Conservation (phyloP, 2,329 filamentous ascomycete species). For the Blastomyces silverae region DNA sequence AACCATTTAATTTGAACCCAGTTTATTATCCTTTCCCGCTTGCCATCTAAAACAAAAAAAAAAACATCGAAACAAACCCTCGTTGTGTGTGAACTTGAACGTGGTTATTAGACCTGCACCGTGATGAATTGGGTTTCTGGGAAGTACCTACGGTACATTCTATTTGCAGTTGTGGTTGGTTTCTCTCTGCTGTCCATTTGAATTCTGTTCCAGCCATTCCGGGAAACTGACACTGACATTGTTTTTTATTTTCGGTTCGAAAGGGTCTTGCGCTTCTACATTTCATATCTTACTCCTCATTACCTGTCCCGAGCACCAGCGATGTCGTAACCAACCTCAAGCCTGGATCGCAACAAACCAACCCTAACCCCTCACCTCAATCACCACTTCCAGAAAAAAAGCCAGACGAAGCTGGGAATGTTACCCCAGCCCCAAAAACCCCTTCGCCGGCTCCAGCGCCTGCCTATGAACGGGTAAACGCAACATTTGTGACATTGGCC, state of each 20-base stretch:
- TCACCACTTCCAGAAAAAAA: background rate
- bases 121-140: slow-evolving; percentile 20
- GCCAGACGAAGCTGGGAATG: background rate
- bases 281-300: slow-evolving; percentile 62
- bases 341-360: slow-evolving; percentile 1
- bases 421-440: background rate
- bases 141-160: slow-evolving; percentile 54
- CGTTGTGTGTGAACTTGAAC: background rate
- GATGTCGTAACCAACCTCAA: slow-evolving; percentile 17
- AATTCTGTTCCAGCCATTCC: background rate
- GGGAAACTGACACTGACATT: slow-evolving; percentile 21
- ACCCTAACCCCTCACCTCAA: background rate
- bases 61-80: background rate
- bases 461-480: slow-evolving; percentile 67
- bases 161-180: slow-evolving; percentile 76
- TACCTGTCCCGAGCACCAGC: slow-evolving; percentile 25
- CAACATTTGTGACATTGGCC: slow-evolving; percentile 92
- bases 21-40: background rate
- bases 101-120: background rate
- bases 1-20: background rate
- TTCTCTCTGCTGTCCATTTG: background rate
- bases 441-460: background rate
- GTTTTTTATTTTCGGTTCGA: background rate
- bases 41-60: too few species aligned
- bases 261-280: slow-evolving; percentile 62